These are phyloP conservation scores for Macroventuria anomochaeta DNA, from an alignment of 2,329 filamentous ascomycete species.

Conservation along the genomic window DNA sequence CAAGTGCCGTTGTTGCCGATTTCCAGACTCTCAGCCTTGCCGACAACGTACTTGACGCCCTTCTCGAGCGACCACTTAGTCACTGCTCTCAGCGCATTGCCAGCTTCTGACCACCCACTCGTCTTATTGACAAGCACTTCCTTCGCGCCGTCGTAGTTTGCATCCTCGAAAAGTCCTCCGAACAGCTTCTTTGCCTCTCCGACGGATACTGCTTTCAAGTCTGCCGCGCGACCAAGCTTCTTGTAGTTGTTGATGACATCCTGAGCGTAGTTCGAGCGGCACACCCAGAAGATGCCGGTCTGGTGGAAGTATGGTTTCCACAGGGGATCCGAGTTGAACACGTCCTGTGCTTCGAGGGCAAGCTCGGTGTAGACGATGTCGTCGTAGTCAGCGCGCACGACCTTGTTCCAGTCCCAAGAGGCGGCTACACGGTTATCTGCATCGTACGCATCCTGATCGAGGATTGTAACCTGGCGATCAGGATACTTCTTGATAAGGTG, in stretches of 20 bases:
- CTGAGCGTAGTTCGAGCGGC: slow-evolving; percentile 53
- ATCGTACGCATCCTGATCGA: slow-evolving; percentile 47
- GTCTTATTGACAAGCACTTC: slow-evolving; percentile 67
- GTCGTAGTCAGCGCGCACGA: slow-evolving; percentile 72
- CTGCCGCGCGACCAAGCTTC: slow-evolving; percentile 56
- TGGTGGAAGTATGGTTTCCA: slow-evolving; percentile 62
- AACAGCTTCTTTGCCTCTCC: slow-evolving; percentile 64
- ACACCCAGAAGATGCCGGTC: slow-evolving; percentile 58
- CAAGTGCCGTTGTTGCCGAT: slow-evolving; percentile 57
- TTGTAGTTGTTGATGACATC: slow-evolving; percentile 59
- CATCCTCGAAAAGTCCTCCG: slow-evolving; percentile 64
- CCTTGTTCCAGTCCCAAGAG: slow-evolving; percentile 77
- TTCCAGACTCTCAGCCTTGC: slow-evolving; percentile 57
- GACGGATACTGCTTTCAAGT: slow-evolving; percentile 53
- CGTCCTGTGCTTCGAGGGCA: slow-evolving; percentile 69
- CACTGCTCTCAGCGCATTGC: slow-evolving; percentile 62
- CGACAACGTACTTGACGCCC: slow-evolving; percentile 66
- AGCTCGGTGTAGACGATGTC: slow-evolving; percentile 69
- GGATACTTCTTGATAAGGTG: slow-evolving; percentile 52
- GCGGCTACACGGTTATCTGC: slow-evolving; percentile 58
- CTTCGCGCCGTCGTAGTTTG: slow-evolving; percentile 65
- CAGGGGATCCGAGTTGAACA: slow-evolving; percentile 65
- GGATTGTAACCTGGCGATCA: slow-evolving; percentile 49
- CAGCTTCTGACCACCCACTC: slow-evolving; percentile 69
- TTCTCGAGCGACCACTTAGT: slow-evolving; percentile 60